Base-by-base conservation (phyloP, 2,329 filamentous ascomycete genomes). In the Nannizzia gypsea region DNA sequence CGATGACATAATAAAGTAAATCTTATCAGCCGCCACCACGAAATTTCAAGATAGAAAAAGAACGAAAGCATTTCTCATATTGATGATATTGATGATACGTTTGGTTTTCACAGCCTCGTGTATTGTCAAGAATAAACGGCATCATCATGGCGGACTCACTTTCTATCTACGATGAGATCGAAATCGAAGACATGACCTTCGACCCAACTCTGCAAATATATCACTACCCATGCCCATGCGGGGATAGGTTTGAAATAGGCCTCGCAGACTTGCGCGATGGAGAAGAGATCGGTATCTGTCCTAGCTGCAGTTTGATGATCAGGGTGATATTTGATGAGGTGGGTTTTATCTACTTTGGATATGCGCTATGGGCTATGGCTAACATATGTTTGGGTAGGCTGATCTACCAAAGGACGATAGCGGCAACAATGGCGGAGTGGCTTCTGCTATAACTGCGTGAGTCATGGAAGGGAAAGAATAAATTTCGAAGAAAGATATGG, bases 101-200 rank as follows among this genome's bases (percentile, higher is more conserved):
- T 20, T 17, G 4, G 2, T 20, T 6, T 5, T 24, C 50, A 6
- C 13, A 9, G 26, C n/a, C 50, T 54, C 3, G 6, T 3, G 28
- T 34, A 54, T 9, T 54, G 13, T 34, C 5, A 26, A 5, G 26
- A 3, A 34, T 20, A 54, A 22, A 20, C 26, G 46, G 8, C 6
- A 31, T 48, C 59, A 76, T 66, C 60, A 86, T 85, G 83, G 79
- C 83, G 38, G 84, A 85, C 70, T 80, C 83, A 58, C 74, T 87
- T 60, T 84, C 87, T 66, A 89, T 96, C 72, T 97, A 96, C 79
- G 92, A 97, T 70, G 92, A 96, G 75, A 92, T 97, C 74, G 92
- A 97, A 73, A 96, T 97, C 77, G 92, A 97, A 74, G 93, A 99
- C 76, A 95, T 96, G 90, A 93, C 88, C 69, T 96, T 83, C 73